Percentiles rank a stretch among this genome's conserved stretches.
Conservation (phyloP, 768 basidiomycete genomes). For the Agrocybe pediades region DNA sequence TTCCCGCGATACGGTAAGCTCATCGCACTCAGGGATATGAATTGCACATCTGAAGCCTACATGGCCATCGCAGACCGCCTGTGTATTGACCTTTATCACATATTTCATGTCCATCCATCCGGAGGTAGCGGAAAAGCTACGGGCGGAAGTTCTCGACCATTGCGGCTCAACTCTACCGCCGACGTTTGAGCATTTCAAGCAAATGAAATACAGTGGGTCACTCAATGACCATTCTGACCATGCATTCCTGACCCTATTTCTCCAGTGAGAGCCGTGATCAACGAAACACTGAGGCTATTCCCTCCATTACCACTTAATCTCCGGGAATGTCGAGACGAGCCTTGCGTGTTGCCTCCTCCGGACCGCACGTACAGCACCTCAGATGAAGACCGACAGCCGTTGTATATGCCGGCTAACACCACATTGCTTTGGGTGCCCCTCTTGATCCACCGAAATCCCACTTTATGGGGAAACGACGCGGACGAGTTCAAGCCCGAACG, state of each 20-base stretch:
- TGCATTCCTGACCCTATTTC: constrained; percentile 2
- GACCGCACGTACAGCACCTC: constrained; percentile 45
- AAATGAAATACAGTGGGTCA: constrained; percentile 64
- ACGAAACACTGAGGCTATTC: constrained; percentile 77
- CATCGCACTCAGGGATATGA: neutral
- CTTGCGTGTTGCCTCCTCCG: constrained; percentile 53
- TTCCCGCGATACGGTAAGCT: constrained; percentile 71
- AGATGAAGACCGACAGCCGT: constrained; percentile 32
- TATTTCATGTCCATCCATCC: constrained; percentile 74
- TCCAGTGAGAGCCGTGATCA: constrained; percentile 73
- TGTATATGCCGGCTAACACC: constrained; percentile 62
- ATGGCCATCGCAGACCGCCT: constrained; percentile 60
- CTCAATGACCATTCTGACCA: neutral
- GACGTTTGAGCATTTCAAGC: constrained; percentile 56
- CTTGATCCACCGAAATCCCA: constrained; percentile 65
- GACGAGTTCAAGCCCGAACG: constrained; percentile 79
- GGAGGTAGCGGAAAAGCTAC: constrained; percentile 50
- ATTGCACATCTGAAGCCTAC: neutral
- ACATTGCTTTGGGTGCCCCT: constrained; percentile 61
- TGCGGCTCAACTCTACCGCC: constrained; percentile 51
- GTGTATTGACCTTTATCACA: constrained; percentile 65
- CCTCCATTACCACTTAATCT: constrained; percentile 79
- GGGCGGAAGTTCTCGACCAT: constrained; percentile 59
- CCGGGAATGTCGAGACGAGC: constrained; percentile 52
- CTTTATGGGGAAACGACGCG: constrained; percentile 76